A percentile compares a stretch with the other conserved stretches of the same genome.
phyloP scores from a whole-genome alignment of 2,329 filamentous ascomycete species.

The Fusarium subtropicale region DNA sequence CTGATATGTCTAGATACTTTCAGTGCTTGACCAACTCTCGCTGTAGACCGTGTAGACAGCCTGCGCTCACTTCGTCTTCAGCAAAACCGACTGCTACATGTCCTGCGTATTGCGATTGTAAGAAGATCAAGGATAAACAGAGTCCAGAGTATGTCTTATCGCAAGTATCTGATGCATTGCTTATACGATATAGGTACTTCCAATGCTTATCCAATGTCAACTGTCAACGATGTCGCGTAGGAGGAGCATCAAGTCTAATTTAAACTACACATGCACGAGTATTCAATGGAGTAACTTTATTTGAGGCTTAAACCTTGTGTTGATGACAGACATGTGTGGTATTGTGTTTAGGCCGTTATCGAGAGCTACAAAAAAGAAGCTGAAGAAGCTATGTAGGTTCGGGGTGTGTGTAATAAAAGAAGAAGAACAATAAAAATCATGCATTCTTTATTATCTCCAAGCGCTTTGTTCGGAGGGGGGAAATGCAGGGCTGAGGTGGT shows the following conservation, averaged over 20 bases:
- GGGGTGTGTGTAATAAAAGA: background rate
- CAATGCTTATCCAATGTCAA: slow-evolving; percentile 52
- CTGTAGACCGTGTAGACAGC: slow-evolving; percentile 45
- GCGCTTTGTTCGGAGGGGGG: background rate
- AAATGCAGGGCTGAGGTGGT: slow-evolving; percentile 15
- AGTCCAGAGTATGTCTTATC: slow-evolving; percentile 45
- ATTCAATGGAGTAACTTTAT: background rate
- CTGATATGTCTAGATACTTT: slow-evolving; percentile 42
- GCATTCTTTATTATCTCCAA: background rate
- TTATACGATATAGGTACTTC: slow-evolving; percentile 46
- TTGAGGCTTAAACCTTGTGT: background rate
- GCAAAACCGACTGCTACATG: slow-evolving; percentile 8
- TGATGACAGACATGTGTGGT: slow-evolving; percentile 4
- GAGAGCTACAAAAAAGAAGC: background rate
- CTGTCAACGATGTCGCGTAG: slow-evolving; percentile 40
- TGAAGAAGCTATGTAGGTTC: background rate
- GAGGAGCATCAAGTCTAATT: background rate
- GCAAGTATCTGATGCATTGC: background rate
- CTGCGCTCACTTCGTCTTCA: slow-evolving; percentile 16
- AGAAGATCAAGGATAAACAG: slow-evolving; percentile 42
- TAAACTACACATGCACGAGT: background rate
- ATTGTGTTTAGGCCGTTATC: slow-evolving; percentile 14
- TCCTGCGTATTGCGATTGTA: slow-evolving; percentile 41
- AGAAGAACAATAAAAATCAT: background rate
- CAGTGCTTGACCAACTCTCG: slow-evolving; percentile 46